Percentiles rank a stretch among this genome's conserved stretches.
These are phyloP conservation scores for Hylodesmum podocarpum DNA, from an alignment of 306 rosid species.

Conservation along the genomic window DNA sequence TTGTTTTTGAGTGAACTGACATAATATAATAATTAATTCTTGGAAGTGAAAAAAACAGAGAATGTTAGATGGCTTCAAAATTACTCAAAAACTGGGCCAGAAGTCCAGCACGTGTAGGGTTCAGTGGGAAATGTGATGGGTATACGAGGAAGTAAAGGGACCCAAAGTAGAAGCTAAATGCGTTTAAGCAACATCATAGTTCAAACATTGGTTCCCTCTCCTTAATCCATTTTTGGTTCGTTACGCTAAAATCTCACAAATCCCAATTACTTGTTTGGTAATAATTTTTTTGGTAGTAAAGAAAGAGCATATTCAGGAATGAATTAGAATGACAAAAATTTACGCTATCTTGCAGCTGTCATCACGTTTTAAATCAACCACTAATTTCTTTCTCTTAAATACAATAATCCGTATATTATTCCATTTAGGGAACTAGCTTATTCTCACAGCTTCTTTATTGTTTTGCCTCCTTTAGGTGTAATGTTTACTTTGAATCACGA, in stretches of 20 bases:
- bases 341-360: slow-evolving; percentile 54
- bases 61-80: slow-evolving; percentile 43
- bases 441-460: background rate
- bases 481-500: background rate
- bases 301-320: slow-evolving; percentile 37
- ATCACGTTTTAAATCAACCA: slow-evolving; percentile 29
- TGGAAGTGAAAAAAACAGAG: slow-evolving; percentile 35
- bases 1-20: background rate
- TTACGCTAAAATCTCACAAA: slow-evolving; percentile 95
- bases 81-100: slow-evolving; percentile 58
- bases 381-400: background rate
- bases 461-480: background rate
- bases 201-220: slow-evolving; percentile 42
- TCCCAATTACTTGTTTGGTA: slow-evolving; percentile 49
- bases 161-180: slow-evolving; percentile 47
- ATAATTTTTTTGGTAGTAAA: background rate
- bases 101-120: slow-evolving; percentile 52
- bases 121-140: slow-evolving; percentile 53
- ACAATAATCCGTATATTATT: background rate
- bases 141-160: slow-evolving; percentile 39
- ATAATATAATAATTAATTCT: slow-evolving; percentile 24
- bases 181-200: slow-evolving; percentile 77
- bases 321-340: slow-evolving; percentile 39
- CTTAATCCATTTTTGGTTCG: slow-evolving; percentile 66
- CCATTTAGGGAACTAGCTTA: background rate